Conservation (phyloP, 169 alveolate species). For the Miamiensis avidus region DNA sequence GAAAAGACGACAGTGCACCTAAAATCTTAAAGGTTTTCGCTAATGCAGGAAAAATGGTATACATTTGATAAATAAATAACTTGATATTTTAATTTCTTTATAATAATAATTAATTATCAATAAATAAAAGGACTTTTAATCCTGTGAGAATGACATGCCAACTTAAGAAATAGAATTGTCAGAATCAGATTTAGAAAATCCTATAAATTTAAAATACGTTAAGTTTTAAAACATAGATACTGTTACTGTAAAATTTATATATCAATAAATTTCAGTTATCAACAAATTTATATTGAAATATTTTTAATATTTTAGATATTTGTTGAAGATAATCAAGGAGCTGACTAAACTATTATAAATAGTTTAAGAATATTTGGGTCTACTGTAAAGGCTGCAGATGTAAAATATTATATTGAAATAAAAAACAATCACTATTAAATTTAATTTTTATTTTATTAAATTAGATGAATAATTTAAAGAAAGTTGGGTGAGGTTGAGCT, state of each 20-base stretch:
- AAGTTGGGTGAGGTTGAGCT: constrained; percentile 14
- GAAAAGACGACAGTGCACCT: constrained; percentile 16
- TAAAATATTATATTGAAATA: too few relatives aligned
- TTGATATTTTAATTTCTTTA: background rate
- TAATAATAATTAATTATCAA: too few relatives aligned
- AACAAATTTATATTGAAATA: background rate
- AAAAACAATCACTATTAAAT: too few relatives aligned
- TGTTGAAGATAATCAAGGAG: constrained; percentile 9
- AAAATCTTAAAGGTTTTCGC: background rate
- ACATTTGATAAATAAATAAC: background rate
- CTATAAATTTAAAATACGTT: constrained; percentile 1
- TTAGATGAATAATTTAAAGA: constrained; percentile 19
- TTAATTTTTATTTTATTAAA: too few relatives aligned
- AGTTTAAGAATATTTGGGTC: constrained; percentile 15
- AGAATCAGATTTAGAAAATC: background rate
- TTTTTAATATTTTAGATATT: background rate
- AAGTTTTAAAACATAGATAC: constrained; percentile 6
- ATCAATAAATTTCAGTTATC: background rate
- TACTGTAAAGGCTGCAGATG: constrained; percentile 14
- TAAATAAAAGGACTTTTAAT: constrained; percentile 4
- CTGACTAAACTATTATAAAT: background rate
- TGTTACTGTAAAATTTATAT: constrained; percentile 20
- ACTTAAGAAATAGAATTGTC: constrained; percentile 1
- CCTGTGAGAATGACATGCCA: constrained; percentile 12
- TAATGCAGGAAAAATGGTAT: constrained; percentile 7